These are phyloP conservation scores for Hygrophorus pudorinus DNA, from an alignment of 768 basidiomycete species.

Conservation along the genomic window DNA sequence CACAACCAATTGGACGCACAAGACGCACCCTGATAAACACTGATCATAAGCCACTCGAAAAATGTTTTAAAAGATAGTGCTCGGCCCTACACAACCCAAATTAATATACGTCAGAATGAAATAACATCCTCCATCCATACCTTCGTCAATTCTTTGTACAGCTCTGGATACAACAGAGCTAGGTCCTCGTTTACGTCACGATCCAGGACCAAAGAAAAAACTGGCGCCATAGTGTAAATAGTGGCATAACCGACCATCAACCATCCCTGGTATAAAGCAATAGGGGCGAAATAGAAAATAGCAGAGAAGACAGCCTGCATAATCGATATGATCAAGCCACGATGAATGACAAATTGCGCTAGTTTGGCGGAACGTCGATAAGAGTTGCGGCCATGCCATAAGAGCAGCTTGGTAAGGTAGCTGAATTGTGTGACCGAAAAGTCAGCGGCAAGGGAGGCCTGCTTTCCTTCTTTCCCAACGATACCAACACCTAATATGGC, in stretches of 20 bases:
- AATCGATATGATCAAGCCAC: conserved; percentile 91
- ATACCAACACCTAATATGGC: conserved; percentile 74
- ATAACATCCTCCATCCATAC: conserved; percentile 28
- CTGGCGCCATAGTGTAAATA: conserved; percentile 96
- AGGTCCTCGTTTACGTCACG: conserved; percentile 93
- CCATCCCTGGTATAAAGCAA: conserved; percentile 97
- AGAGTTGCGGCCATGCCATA: conserved; percentile 98
- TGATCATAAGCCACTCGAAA: conserved; percentile 97
- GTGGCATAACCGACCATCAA: conserved; percentile 95
- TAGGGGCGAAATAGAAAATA: conserved; percentile 91
- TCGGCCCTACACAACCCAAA: conserved; percentile 55
- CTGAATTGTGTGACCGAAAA: conserved; percentile 98
- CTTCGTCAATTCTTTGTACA: conserved; percentile 98
- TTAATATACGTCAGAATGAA: background rate
- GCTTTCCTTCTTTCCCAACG: conserved; percentile 98
- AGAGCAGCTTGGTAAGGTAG: conserved; percentile 85
- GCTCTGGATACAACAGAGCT: conserved; percentile 89
- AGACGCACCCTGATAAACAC: conserved; percentile 82
- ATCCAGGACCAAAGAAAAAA: conserved; percentile 94
- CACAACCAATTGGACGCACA: background rate
- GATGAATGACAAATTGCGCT: conserved; percentile 97
- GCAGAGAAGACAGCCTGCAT: conserved; percentile 97
- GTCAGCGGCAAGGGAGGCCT: conserved; percentile 97
- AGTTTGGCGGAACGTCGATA: conserved; percentile 97
- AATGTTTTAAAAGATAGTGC: conserved; percentile 96